Evolutionary conservation across 176 grass and related monocot species (phyloP).

Genomic region (Oryza rufipogon): DNA sequence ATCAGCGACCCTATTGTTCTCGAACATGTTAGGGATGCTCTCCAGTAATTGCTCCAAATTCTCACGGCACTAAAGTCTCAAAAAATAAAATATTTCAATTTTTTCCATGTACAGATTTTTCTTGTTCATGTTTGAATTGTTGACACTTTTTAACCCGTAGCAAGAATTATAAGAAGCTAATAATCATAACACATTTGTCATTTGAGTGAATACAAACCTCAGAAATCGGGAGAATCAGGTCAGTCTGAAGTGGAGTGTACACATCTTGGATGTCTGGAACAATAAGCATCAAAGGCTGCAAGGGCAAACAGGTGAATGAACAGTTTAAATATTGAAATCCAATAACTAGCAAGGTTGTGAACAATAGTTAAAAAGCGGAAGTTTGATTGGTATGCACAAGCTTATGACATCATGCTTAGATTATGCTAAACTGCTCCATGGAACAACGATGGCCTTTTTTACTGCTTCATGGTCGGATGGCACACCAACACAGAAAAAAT

Average conservation of each 20-base stretch:
- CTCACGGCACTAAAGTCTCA: slow-evolving; percentile 73
- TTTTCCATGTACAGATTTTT: slow-evolving; percentile 33
- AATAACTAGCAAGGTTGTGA: not conserved
- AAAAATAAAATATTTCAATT: slow-evolving; percentile 28
- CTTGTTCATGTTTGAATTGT: slow-evolving; percentile 8
- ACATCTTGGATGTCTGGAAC: slow-evolving; percentile 88
- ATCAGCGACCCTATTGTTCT: slow-evolving; percentile 70
- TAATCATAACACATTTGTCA: slow-evolving; percentile 17
- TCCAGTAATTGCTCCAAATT: slow-evolving; percentile 78
- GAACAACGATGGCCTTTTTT: not conserved
- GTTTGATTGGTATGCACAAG: slow-evolving; percentile 5
- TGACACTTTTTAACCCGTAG: slow-evolving; percentile 11
- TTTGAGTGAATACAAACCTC: slow-evolving; percentile 59
- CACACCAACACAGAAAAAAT: not conserved
- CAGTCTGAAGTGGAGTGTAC: slow-evolving; percentile 77
- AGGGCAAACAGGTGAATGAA: slow-evolving; percentile 12
- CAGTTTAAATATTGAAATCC: slow-evolving; percentile 10
- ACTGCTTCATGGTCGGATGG: not conserved
- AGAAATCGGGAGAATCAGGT: slow-evolving; percentile 72
- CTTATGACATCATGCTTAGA: not conserved
- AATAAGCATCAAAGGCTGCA: slow-evolving; percentile 88
- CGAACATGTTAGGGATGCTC: slow-evolving; percentile 82
- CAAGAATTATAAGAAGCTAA: slow-evolving; percentile 16
- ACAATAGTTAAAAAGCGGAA: not conserved
- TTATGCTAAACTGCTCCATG: not conserved